Evolutionary conservation across 495 filamentous ascomycete genomes (phyloP), one percentile per base, ranked within the genome.

Genomic region (Hypoxylon fuscum): DNA sequence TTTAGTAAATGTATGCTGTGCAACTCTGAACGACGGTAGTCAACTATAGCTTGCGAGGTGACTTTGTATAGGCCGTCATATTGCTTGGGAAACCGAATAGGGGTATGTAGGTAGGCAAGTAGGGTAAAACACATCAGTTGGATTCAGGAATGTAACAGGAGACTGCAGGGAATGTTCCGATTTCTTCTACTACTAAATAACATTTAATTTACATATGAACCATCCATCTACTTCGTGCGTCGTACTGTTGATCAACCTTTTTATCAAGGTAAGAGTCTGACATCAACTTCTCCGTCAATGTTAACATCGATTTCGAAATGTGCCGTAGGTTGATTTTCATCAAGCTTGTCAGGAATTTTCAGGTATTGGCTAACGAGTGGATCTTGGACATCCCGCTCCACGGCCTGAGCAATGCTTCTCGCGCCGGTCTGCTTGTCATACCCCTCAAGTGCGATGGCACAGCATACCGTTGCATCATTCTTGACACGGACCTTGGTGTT

Each of bases 401-500:
- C 45, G 0, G 37, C 45, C 20, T 34, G 44, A 5, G 11, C n/a
- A n/a, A 62, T 62, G 23, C 59, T 62, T 6, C 59, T 51, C 10
- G 59, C 59, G 22, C 59, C 59, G 5, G 45, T 56, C 37, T 55
- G 31, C 38, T 45, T 56, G 15, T 51, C 59, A 9, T 62, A 62
- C 22, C 50, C 51, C 1, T 56, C 59, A 2, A 35, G n/a, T 12
- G 46, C 46, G 17, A 62, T 50, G 12, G 40, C 31, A 5, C 44
- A 44, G 46, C 59, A 62, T 15, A 62, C 45, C 1, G 45, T 40
- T 12, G 59, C 51, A 14, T 62, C 59, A 15, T 48, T 55, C 29
- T 46, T 50, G 21, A 62, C 44, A 11, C 40, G 10, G 15, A 62
- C 27, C 6, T 6, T 42, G 12, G 56, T 56, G 7, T 62, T 55